Base-by-base conservation (phyloP, 805 yeast species). In the Candida nanaspora region DNA sequence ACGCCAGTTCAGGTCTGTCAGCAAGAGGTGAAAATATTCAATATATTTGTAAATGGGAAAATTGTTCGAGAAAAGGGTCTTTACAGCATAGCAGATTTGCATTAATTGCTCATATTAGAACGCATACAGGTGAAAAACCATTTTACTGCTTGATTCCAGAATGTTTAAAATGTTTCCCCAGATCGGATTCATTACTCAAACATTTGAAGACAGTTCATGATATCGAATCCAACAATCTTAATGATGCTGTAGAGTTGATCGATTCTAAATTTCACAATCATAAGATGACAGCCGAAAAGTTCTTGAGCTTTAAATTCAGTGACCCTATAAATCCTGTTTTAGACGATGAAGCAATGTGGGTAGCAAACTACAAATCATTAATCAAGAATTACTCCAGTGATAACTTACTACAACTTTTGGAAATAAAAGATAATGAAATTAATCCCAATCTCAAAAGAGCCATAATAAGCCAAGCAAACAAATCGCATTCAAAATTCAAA, bases 41-140 rank as follows among this genome's bases (percentile, higher is more conserved):
- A 38, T 74, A 76, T 46, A 54, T 68, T 6, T 82, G 88, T 47
- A 72, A 69, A 34, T 82, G 89, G 89, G 68, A 63, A 30, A 72
- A 67, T 9, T 82, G 89, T 53, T 57, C 71, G 13, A 47, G 78
- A 14, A 66, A 61, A 40, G 82, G 80, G 5, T 55, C 70, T 2
- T 63, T 63, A 22, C 80, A 73, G 51, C 76, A 76, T 14, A 70
- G 77, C 10, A 53, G 79, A 38, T 73, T 74, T 56, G 80, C 82
- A 1, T 63, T 83, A 26, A 65, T 78, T 0, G 67, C 82, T 0
- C 91, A 82, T 52, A 63, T 80, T 47, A 57, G 86, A 41, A 67
- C 76, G 1, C 91, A 83, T 55, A 76, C 83, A 0, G 80, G 82
- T 1, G 84, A 81, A 49, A 70, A 70, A 49, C 86, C 86, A 28